Evolutionary conservation across 352 stramenopile species (phyloP).

Genomic region (Phytophthora syringae): DNA sequence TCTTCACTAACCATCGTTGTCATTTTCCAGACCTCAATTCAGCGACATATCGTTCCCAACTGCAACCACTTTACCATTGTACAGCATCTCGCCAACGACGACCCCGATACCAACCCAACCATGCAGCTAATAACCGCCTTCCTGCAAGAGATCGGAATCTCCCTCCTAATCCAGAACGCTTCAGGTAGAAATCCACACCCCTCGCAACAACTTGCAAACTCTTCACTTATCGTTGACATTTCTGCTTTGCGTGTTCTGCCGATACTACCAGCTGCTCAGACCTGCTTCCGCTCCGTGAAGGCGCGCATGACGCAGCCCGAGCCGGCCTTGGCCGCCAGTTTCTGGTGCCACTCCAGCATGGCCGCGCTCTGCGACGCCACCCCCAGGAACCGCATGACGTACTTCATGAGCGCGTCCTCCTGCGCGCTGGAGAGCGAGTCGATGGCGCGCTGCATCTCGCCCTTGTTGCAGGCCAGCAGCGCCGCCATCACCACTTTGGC

Average conservation of each 20-base stretch:
- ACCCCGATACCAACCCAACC: slow-evolving; percentile 34
- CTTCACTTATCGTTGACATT: slow-evolving; percentile 14
- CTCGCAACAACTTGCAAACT: slow-evolving; percentile 27
- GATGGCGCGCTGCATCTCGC: slow-evolving; percentile 85
- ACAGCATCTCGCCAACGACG: slow-evolving; percentile 51
- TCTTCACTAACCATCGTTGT: slow-evolving; percentile 9
- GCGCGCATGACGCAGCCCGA: slow-evolving; percentile 88
- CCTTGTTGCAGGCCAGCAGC: slow-evolving; percentile 87
- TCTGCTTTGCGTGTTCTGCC: slow-evolving; percentile 18
- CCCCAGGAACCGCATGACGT: slow-evolving; percentile 83
- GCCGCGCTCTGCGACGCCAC: slow-evolving; percentile 77
- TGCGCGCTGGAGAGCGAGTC: slow-evolving; percentile 70
- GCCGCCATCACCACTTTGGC: slow-evolving; percentile 79
- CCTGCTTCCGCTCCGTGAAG: slow-evolving; percentile 89
- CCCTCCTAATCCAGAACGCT: slow-evolving; percentile 6
- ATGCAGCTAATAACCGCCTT: slow-evolving; percentile 63
- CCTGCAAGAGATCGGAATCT: slow-evolving; percentile 28
- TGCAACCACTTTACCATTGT: slow-evolving; percentile 85
- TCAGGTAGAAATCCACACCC: slow-evolving; percentile 9
- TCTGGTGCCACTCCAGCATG: slow-evolving; percentile 91
- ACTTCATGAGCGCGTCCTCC: slow-evolving; percentile 91
- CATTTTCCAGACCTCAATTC: slow-evolving; percentile 36
- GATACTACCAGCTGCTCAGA: slow-evolving; percentile 45
- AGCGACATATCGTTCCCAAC: slow-evolving; percentile 49
- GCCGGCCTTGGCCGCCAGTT: slow-evolving; percentile 85